Base-by-base conservation (phyloP, 176 grass and related monocot species). In the Oryza meyeriana region DNA sequence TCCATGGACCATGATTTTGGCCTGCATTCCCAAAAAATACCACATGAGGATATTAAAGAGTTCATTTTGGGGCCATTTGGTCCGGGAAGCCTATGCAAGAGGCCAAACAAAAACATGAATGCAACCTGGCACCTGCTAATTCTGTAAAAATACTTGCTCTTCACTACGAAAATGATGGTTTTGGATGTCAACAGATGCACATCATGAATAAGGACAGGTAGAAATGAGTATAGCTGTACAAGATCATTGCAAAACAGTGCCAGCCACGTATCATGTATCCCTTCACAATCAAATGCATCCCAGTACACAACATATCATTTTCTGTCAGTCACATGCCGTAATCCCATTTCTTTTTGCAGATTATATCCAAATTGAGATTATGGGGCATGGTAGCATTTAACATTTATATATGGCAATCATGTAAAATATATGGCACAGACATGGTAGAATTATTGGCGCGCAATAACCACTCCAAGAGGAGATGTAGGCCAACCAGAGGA, bases 151-250 rank as follows among this genome's bases (percentile, higher is more conserved):
- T 22, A 79, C 16, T 55, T 66, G 24, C 30, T 40, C 25, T 64
- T 77, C 40, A 77, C 42, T 71, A 72, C 32, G 66, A 40, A 67
- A 69, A 78, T 72, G 57, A 72, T 78, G 64, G 74, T 66, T 72
- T 66, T 71, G 66, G 32, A 82, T 78, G 74, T 66, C 58, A 58
- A 71, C 26, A 82, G n/a, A 78, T 55, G 20, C 41, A 65, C 25
- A 40, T 0, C 40, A 71, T 77, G 72, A 72, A 72, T 32, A 78
- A 77, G 41, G 86, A 78, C 39, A 64, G 28, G 28, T 71, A 48
- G 24, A 82, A 87, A 82, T 87, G 72, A 87, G 72, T 55, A 82
- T 79, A 31, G 14, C 66, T 66, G 2, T 41, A 64, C 39, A 71
- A 13, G 39, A 87, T 82, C 64, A 87, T 77, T 76, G 64, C 1